Percentiles rank a stretch among this genome's conserved stretches.
Evolutionary conservation across 345 rosid genomes (phyloP).

Genomic region (Brassica carinata): DNA sequence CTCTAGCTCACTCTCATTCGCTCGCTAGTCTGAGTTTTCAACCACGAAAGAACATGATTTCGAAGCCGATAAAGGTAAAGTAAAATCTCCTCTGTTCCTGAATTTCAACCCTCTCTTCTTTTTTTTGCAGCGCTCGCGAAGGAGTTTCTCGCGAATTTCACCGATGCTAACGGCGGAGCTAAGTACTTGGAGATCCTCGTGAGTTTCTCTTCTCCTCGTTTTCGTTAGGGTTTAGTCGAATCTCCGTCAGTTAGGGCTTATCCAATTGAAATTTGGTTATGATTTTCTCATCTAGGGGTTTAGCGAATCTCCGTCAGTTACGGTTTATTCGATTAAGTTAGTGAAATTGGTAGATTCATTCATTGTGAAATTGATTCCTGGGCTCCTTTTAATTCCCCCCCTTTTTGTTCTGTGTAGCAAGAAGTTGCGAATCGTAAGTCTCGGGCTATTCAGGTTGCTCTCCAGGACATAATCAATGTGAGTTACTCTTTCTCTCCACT

Average conservation of each 20-base stretch:
- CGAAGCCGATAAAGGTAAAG: slow-evolving; percentile 64
- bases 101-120: background rate
- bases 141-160: slow-evolving; percentile 77
- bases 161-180: slow-evolving; percentile 65
- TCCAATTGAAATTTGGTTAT: background rate
- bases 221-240: slow-evolving; percentile 11
- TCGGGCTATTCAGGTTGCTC: slow-evolving; percentile 77
- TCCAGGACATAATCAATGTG: slow-evolving; percentile 80
- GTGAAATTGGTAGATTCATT: background rate
- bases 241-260: slow-evolving; percentile 18
- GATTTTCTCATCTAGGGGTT: slow-evolving; percentile 18
- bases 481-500: slow-evolving; percentile 8
- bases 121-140: slow-evolving; percentile 57
- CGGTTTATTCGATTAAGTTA: slow-evolving; percentile 20
- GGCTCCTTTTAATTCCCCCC: slow-evolving; percentile 19
- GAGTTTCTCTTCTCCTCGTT: slow-evolving; percentile 40
- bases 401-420: slow-evolving; percentile 54
- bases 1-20: background rate
- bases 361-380: background rate
- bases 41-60: slow-evolving; percentile 66
- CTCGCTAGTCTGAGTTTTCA: slow-evolving; percentile 14
- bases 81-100: background rate
- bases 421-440: slow-evolving; percentile 78
- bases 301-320: slow-evolving; percentile 11
- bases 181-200: slow-evolving; percentile 87